Base-by-base conservation (phyloP, 176 grass and related monocot genomes). In the Carex littledalei region DNA sequence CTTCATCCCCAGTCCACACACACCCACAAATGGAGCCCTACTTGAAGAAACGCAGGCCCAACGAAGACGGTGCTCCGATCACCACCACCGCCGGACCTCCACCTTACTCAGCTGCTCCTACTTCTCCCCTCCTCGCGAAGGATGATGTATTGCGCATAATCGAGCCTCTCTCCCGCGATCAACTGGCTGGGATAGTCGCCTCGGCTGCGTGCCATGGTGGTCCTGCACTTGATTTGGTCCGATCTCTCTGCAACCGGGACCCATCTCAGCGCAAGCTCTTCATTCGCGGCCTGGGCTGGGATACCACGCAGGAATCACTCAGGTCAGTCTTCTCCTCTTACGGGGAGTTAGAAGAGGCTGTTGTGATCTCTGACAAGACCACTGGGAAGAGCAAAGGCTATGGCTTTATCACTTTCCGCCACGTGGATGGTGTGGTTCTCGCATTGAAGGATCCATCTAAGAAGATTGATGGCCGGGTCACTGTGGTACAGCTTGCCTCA, bases 371-470 rank as follows among this genome's bases (percentile, higher is more conserved):
- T 60, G 96, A 99, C 80, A 99, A 95, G 72, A 5, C 81, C 77
- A 99, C 93, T 14, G 96, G 93, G 13, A 88, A 88, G 61, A 94
- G 91, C 56, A 99, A 95, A 83, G 91, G 96, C 32, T 99, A 99
- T 29, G 96, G 96, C 0, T 99, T 99, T 85, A 92, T 99, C 84
- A 95, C 96, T 79, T 99, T 99, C 90, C 93, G 91, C 81, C 88
- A 99, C 62, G 85, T 91, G 3, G 96, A 99, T 16, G 92, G 93
- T 14, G 96, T 93, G 18, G 79, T 95, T 82, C 93, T 94, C 65
- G 96, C 96, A 8, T 90, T 99, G 20, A 99, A 91, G 81, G 96
- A 99, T 73, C 96, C 96, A 0, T 99, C 96, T 2, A 99, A 99
- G 90, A 99, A 99, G 88, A 99, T 99, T 31, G 96, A 99, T 49